Evolutionary conservation across 352 stramenopile genomes (phyloP), one percentile per base, ranked within the genome.

Genomic region (Phytophthora citricola): DNA sequence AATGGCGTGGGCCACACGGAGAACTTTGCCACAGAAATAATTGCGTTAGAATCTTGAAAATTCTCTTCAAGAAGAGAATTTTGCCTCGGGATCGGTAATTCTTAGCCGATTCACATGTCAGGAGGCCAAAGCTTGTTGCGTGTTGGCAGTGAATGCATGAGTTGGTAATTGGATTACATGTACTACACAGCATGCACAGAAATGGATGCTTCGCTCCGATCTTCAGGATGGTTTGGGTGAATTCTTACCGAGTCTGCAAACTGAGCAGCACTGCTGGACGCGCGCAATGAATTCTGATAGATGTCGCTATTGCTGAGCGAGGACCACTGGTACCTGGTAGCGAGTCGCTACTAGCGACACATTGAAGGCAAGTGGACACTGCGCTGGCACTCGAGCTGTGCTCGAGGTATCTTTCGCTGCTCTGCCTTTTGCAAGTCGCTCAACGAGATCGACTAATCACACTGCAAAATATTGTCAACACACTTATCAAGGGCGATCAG

Each of bases 1-100:
- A 12, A 20, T 45, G 31, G n/a, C 4, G 62, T 75, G 67, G 63
- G 49, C 63, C 57, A 75, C 67, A 40, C 12, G 0, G 17, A 38
- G 7, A 40, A 36, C 15, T 31, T 17, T 29, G 48, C 5, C n/a
- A 17, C 24, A 14, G 31, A 36, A 12, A 36, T 36, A 36, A 36
- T 14, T 36, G 29, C 29, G 29, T 34, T 34, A 34, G 29, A 34
- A 8, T 36, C 10, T 26, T 26, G 24, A 26, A 26, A 26, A 26
- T 26, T 26, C 24, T 4, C 24, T 4, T 26, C 24, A 26, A 26
- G 9, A 36, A 11, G 31, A 40, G 43, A 66, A 66, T 58, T 68
- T 68, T 49, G 40, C 56, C 3, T 38, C n/a, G 14, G 31, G 34
- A 59, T 59, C 14, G 12, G 17, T 10, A 58, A 47, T 32, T 20